Conservation (phyloP, 495 filamentous ascomycete genomes). For the Rhizodiscina lignyota region DNA sequence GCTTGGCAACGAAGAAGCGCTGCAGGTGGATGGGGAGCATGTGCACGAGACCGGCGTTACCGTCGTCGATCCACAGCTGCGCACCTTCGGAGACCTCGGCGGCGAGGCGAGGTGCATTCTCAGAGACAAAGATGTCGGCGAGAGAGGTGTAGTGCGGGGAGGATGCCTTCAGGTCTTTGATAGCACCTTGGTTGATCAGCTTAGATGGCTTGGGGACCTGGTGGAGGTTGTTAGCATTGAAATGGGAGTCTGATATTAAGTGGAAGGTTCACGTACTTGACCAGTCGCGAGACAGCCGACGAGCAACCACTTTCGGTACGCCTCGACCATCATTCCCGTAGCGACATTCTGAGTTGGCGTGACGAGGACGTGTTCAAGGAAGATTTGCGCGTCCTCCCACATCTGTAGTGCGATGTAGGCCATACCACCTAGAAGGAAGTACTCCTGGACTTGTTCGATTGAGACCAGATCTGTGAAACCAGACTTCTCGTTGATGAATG, state of each 20-base stretch:
- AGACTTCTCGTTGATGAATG: slow-evolving; percentile 38
- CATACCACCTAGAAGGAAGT: slow-evolving; percentile 64
- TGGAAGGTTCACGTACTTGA: slow-evolving; percentile 42
- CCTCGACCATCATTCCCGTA: slow-evolving; percentile 70
- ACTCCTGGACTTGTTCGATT: slow-evolving; percentile 47
- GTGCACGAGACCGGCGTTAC: slow-evolving; percentile 36
- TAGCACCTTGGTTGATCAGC: no score
- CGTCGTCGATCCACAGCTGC: slow-evolving; percentile 25
- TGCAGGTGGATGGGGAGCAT: slow-evolving; percentile 32
- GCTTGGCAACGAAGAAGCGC: slow-evolving; percentile 26
- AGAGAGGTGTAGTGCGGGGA: neutral
- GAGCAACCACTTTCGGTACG: slow-evolving; percentile 89
- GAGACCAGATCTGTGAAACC: slow-evolving; percentile 42
- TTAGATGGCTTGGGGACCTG: no score
- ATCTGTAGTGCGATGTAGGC: slow-evolving; percentile 55
- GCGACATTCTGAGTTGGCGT: slow-evolving; percentile 39
- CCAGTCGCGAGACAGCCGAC: slow-evolving; percentile 56
- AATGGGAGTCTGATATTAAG: no score
- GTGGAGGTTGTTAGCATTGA: no score
- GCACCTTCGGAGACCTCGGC: neutral
- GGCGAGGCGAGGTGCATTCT: neutral
- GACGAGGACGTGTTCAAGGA: slow-evolving; percentile 51
- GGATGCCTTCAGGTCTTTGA: neutral
- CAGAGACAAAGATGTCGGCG: neutral
- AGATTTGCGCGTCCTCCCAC: slow-evolving; percentile 56